Evolutionary conservation across 1,284 basidiomycete species (phyloP).

Genomic region (Crucibulum parvulum): DNA sequence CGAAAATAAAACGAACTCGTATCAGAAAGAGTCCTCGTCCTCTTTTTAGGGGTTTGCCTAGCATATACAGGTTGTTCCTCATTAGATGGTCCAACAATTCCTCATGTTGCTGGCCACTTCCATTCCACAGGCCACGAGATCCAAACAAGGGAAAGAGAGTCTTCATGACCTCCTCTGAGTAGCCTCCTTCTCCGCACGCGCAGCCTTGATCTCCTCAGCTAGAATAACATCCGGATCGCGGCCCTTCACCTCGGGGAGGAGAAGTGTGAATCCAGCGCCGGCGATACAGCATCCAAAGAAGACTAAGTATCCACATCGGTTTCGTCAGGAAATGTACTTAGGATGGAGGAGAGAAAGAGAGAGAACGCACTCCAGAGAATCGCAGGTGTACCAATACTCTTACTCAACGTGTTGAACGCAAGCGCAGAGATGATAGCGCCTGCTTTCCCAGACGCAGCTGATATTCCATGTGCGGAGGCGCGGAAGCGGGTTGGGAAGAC

Average conservation of each 20-base stretch:
- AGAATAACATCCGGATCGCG: constrained; percentile 75
- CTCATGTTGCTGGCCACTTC: too few relatives aligned
- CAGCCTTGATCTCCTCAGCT: constrained; percentile 55
- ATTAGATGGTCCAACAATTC: too few relatives aligned
- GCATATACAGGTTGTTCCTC: too few relatives aligned
- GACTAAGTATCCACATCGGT: constrained; percentile 37
- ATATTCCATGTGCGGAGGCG: constrained; percentile 79
- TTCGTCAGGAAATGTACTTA: too few relatives aligned
- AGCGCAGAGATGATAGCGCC: constrained; percentile 85
- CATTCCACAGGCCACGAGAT: too few relatives aligned
- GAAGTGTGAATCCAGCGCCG: constrained; percentile 69
- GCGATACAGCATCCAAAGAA: constrained; percentile 66
- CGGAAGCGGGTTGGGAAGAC: constrained; percentile 84
- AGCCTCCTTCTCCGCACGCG: constrained; percentile 17
- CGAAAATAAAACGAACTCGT: too few relatives aligned
- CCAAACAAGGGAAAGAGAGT: too few relatives aligned
- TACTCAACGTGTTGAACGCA: constrained; percentile 73
- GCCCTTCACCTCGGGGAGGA: constrained; percentile 81
- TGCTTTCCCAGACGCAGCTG: constrained; percentile 78
- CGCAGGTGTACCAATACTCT: constrained; percentile 62
- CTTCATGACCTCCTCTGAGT: too few relatives aligned
- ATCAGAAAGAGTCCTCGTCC: too few relatives aligned
- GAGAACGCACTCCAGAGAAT: constrained; percentile 68
- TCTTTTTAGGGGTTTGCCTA: too few relatives aligned
- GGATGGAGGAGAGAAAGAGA: neutral